A percentile compares a stretch with the other conserved stretches of the same genome.
These are phyloP conservation scores for Hymenoscyphus occultus DNA, from an alignment of 2,329 filamentous ascomycete genomes.

Conservation along the genomic window DNA sequence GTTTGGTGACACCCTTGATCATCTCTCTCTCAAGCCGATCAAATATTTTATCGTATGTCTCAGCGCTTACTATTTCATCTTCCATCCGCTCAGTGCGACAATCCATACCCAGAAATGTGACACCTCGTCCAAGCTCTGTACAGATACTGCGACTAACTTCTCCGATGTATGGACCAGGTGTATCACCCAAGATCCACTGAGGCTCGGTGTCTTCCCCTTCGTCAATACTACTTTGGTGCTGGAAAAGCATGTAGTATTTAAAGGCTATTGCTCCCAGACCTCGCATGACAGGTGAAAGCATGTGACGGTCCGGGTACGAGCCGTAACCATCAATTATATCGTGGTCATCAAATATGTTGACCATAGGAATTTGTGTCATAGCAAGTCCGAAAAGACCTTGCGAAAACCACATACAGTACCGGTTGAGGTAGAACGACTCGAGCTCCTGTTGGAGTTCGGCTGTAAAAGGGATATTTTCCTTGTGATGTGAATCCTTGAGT, in stretches of 20 bases:
- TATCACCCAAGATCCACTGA: constrained; percentile 81
- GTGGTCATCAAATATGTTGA: constrained; percentile 97
- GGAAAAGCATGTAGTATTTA: constrained; percentile 99
- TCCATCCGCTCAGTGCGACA: constrained; percentile 87
- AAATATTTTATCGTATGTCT: constrained; percentile 83
- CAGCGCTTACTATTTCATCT: constrained; percentile 74
- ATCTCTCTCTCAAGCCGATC: constrained; percentile 82
- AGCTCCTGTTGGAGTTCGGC: constrained; percentile 82
- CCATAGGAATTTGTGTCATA: constrained; percentile 92
- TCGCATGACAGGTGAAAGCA: constrained; percentile 84
- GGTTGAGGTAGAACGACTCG: constrained; percentile 81
- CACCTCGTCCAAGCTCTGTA: constrained; percentile 73
- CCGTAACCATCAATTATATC: constrained; percentile 90
- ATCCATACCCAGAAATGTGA: constrained; percentile 84
- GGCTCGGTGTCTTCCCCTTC: constrained; percentile 84
- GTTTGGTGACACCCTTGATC: constrained; percentile 78
- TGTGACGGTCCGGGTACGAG: constrained; percentile 88
- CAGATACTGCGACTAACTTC: constrained; percentile 84
- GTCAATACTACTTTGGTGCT: constrained; percentile 82
- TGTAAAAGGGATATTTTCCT: constrained; percentile 75
- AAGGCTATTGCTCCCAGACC: constrained; percentile 89
- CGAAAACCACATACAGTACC: constrained; percentile 94
- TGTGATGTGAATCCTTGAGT: constrained; percentile 75
- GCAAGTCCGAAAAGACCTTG: constrained; percentile 93
- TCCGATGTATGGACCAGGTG: constrained; percentile 84